Conservation (phyloP, 257 asterid species). For the Solanum sejunctum region DNA sequence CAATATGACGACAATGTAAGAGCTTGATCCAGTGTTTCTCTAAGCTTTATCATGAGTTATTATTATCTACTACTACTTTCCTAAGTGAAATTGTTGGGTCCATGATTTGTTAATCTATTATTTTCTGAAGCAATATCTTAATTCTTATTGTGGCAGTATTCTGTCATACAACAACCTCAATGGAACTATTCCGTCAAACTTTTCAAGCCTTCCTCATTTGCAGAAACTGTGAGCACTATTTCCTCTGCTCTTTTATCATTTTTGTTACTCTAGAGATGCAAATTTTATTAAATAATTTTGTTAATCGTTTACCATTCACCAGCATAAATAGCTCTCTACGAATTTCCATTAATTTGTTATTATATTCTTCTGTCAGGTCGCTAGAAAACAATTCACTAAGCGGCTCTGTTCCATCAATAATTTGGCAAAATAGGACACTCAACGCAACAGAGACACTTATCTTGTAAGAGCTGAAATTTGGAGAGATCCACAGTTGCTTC, state of each 20-base stretch:
- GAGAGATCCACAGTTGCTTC: not conserved
- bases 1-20: slow-evolving; percentile 86
- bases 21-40: not conserved
- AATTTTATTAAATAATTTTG: not conserved
- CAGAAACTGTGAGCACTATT: slow-evolving; percentile 65
- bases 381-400: slow-evolving; percentile 58
- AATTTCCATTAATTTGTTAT: not conserved
- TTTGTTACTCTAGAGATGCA: not conserved
- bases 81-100: not conserved
- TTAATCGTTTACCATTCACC: not conserved
- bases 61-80: not conserved
- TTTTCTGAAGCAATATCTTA: not conserved
- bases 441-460: slow-evolving; percentile 48
- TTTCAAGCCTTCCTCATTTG: slow-evolving; percentile 64
- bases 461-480: slow-evolving; percentile 44
- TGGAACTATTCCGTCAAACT: slow-evolving; percentile 73
- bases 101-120: not conserved
- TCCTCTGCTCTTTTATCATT: not conserved
- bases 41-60: not conserved
- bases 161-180: slow-evolving; percentile 61
- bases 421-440: slow-evolving; percentile 67
- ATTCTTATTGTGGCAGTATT: slow-evolving; percentile 36
- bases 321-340: not conserved
- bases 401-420: slow-evolving; percentile 73
- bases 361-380: slow-evolving; percentile 43